A percentile compares a stretch with the other conserved stretches of the same genome.
Evolutionary conservation across 2,329 filamentous ascomycete species (phyloP).

Genomic region (Zasmidium citrigriseum): DNA sequence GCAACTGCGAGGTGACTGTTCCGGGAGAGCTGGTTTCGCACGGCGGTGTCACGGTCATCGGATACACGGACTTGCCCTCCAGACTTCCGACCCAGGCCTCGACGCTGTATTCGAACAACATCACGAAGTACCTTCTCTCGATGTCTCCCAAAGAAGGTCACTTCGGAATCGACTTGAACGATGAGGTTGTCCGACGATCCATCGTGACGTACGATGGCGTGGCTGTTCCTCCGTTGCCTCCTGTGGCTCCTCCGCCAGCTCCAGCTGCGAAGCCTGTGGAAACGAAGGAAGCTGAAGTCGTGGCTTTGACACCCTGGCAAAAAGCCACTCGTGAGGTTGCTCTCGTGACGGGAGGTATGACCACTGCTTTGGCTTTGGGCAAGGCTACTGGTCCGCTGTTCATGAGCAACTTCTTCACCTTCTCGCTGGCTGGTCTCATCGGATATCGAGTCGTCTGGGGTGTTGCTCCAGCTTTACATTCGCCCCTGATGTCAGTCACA

Average conservation of each 20-base stretch:
- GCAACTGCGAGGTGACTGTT: conserved; percentile 81
- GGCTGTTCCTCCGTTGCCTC: conserved; percentile 73
- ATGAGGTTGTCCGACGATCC: conserved; percentile 82
- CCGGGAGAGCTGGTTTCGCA: conserved; percentile 67
- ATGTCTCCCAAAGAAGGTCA: conserved; percentile 76
- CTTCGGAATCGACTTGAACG: conserved; percentile 76
- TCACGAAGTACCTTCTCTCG: conserved; percentile 82
- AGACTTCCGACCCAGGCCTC: conserved; percentile 85
- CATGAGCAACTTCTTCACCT: conserved; percentile 86
- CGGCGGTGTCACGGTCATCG: conserved; percentile 68
- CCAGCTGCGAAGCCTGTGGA: conserved; percentile 54
- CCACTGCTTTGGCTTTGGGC: conserved; percentile 70
- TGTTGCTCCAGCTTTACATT: conserved; percentile 79
- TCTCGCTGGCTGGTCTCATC: conserved; percentile 79
- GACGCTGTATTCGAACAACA: conserved; percentile 90
- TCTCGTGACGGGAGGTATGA: conserved; percentile 75
- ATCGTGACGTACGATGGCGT: conserved; percentile 80
- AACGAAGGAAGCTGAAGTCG: conserved; percentile 56
- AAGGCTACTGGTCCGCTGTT: conserved; percentile 81
- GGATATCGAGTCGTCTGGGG: conserved; percentile 90
- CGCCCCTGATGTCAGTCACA: conserved; percentile 87
- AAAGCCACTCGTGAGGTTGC: conserved; percentile 75
- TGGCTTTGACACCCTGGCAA: conserved; percentile 79
- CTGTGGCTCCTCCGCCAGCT: conserved; percentile 61
- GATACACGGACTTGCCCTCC: conserved; percentile 86